These are phyloP conservation scores for Centaurea solstitialis DNA, from an alignment of 129 eudicot species.

Conservation along the genomic window DNA sequence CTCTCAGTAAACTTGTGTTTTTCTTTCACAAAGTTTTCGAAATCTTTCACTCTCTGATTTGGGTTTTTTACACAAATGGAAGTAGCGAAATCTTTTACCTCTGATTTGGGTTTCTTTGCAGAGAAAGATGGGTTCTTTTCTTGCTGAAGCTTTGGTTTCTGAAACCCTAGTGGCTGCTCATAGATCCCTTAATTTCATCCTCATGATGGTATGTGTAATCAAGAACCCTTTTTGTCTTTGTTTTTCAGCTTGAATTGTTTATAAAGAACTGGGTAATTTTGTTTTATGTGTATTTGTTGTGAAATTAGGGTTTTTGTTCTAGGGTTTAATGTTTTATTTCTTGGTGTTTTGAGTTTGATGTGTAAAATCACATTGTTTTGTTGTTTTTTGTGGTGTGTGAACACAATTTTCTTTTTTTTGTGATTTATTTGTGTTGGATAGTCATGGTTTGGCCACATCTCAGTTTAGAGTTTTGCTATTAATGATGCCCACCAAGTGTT, in stretches of 20 bases:
- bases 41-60: slow-evolving; percentile 36
- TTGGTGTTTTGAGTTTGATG: neutral
- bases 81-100: slow-evolving; percentile 34
- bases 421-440: neutral
- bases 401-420: neutral
- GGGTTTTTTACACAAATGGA: slow-evolving; percentile 50
- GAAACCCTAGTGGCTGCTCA: slow-evolving; percentile 61
- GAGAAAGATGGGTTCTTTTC: slow-evolving; percentile 28
- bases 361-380: neutral
- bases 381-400: slow-evolving; percentile 8
- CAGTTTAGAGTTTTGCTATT: neutral
- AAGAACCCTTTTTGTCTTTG: neutral
- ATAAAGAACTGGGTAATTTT: neutral
- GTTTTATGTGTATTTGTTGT: neutral
- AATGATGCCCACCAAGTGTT: slow-evolving; percentile 21
- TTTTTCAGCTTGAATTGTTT: neutral
- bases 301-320: slow-evolving; percentile 16
- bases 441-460: neutral
- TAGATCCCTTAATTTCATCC: slow-evolving; percentile 49
- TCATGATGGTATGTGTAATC: slow-evolving; percentile 45
- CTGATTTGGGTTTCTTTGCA: slow-evolving; percentile 37
- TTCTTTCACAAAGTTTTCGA: slow-evolving; percentile 2
- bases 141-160: slow-evolving; percentile 41
- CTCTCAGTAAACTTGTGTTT: neutral
- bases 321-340: slow-evolving; percentile 2